Evolutionary conservation across 2,329 filamentous ascomycete species (phyloP), one percentile per base, ranked within the genome.

Genomic region (Phaeosphaeriaceae sp.): DNA sequence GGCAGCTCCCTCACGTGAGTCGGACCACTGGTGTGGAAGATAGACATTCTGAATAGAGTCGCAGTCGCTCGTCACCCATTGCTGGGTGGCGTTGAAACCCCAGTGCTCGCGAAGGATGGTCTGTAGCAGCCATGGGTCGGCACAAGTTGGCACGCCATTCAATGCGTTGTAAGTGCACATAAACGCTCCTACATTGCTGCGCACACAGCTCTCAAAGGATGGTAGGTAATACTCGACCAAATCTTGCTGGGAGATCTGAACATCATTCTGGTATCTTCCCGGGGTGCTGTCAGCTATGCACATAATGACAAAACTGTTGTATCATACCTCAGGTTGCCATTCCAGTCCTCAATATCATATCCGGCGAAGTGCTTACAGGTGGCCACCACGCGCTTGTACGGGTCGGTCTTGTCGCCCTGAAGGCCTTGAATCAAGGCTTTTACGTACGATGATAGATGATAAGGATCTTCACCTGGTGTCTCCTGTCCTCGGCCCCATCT

Each of bases 171-270:
- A 88, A 10, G 80, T 49, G 84, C 86, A 72, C 88, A 90, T 71
- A 81, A 82, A 76, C 13, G 69, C 68, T n/a, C 79, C 79, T n/a
- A 81, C 80, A 45, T 81, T 80, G 0, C 78, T 77, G 51, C 81
- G 78, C 1, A 79, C 79, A 60, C 80, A 81, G 24, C 68, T 82
- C 66, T 88, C 80, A 76, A 91, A 91, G 0, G 87, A 84, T 0
- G 86, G 87, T 20, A 89, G 80, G 68, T 89, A 91, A 74, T 90
- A 91, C 66, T 90, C 88, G 0, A 85, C 81, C 6, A 91, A 77
- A 60, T 91, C 89, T 63, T 90, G 88, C 50, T 81, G 78, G 7
- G 81, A 80, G 54, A 89, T 83, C 7, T 81, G 77, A 3, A 86
- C 83, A 68, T 89, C 81, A 58, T 86, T 88, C 9, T 81, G 81